Percentiles rank a stretch among this genome's conserved stretches.
Conservation (phyloP, 495 filamentous ascomycete species). For the Rhypophila decipiens region DNA sequence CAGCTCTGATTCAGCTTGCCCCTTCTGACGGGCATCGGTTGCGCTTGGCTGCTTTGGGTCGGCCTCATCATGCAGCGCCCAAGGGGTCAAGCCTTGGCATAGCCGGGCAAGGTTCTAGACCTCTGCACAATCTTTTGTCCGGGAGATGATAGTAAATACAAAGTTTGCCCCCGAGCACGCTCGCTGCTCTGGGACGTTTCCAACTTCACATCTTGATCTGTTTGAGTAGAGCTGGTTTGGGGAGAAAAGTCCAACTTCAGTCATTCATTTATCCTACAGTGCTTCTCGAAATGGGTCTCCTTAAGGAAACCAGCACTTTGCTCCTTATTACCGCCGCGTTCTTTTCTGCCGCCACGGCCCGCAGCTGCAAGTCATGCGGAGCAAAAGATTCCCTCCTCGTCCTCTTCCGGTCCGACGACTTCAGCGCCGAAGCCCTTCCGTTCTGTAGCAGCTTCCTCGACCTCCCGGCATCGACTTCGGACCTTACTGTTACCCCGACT, state of each 20-base stretch:
- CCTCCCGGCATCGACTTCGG: background rate
- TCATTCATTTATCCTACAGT: background rate
- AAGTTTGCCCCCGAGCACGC: no score
- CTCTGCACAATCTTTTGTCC: no score
- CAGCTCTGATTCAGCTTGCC: no score
- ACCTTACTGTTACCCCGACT: slow-evolving; percentile 1
- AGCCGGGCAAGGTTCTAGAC: no score
- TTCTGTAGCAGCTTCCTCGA: slow-evolving; percentile 4
- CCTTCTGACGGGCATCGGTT: no score
- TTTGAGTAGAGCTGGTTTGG: no score
- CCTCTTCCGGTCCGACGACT: background rate
- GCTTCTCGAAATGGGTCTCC: background rate
- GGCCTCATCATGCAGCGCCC: no score
- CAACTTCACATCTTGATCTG: no score
- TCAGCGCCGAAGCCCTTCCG: background rate
- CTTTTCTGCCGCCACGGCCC: background rate
- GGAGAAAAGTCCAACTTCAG: slow-evolving; percentile 7
- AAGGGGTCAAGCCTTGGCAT: no score
- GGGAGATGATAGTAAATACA: no score
- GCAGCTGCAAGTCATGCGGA: background rate
- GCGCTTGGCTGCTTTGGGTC: no score
- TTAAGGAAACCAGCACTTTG: background rate
- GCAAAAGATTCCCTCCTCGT: background rate
- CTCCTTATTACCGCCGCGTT: background rate
- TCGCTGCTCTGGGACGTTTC: no score